Evolutionary conservation across 495 filamentous ascomycete genomes (phyloP).

Genomic region (Lepraria neglecta): DNA sequence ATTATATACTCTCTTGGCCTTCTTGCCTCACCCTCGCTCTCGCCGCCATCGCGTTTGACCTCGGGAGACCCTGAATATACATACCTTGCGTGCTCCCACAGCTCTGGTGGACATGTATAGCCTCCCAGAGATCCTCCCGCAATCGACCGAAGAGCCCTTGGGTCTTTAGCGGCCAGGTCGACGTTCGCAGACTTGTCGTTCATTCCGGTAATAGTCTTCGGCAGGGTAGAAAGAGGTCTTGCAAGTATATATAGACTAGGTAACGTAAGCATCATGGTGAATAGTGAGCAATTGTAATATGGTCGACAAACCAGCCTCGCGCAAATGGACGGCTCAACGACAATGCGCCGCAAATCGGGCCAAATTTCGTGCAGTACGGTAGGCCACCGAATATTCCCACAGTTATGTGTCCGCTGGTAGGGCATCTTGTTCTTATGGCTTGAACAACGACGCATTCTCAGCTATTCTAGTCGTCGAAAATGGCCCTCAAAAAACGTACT

Average conservation of each 20-base stretch:
- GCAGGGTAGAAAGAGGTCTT: background rate
- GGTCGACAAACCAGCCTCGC: background rate
- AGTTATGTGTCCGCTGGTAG: too few relatives aligned
- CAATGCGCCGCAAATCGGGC: too few relatives aligned
- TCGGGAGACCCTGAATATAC: background rate
- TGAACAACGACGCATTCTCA: too few relatives aligned
- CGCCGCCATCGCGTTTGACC: background rate
- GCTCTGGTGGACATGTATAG: background rate
- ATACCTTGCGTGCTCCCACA: background rate
- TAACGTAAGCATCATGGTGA: background rate
- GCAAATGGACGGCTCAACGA: background rate
- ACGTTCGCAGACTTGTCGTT: background rate
- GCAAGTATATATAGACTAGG: background rate
- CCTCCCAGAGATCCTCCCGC: background rate
- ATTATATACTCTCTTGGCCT: too few relatives aligned
- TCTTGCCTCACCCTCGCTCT: too few relatives aligned
- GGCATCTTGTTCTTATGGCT: too few relatives aligned
- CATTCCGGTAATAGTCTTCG: background rate
- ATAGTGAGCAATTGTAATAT: background rate
- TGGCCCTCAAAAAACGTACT: too few relatives aligned
- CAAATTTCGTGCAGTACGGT: too few relatives aligned
- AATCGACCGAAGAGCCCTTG: background rate
- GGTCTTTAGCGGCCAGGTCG: background rate
- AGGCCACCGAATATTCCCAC: too few relatives aligned
- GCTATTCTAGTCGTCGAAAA: too few relatives aligned